phyloP scores from a whole-genome alignment of 148 eudicot genomes.

The Rhododendron ovatum region DNA sequence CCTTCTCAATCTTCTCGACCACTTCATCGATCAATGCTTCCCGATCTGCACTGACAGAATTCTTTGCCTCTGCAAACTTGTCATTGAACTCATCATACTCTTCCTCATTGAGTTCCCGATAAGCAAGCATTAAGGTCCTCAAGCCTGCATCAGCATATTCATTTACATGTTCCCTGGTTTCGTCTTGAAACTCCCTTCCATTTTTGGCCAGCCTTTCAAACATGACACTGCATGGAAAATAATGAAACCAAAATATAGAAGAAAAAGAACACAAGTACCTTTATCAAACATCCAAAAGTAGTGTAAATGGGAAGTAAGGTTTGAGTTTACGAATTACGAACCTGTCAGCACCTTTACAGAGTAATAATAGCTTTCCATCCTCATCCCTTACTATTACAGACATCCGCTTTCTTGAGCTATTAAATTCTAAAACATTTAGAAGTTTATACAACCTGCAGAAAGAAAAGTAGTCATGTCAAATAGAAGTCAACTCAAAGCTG shows the following conservation, averaged over 20 bases:
- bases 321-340: constrained; percentile 19
- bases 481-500: neutral
- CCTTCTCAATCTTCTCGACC: constrained; percentile 63
- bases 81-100: constrained; percentile 57
- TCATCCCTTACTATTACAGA: constrained; percentile 68
- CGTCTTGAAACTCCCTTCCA: constrained; percentile 60
- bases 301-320: neutral
- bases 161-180: constrained; percentile 74
- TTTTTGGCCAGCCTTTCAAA: constrained; percentile 68
- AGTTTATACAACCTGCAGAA: constrained; percentile 56
- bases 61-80: constrained; percentile 58
- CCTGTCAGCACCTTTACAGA: constrained; percentile 97
- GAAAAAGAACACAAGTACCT: neutral
- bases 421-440: constrained; percentile 72
- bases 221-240: constrained; percentile 60
- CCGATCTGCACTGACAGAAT: constrained; percentile 72
- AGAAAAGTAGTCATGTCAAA: neutral
- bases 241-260: neutral
- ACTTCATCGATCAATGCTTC: constrained; percentile 62
- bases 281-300: neutral
- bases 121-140: constrained; percentile 84
- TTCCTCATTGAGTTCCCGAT: constrained; percentile 62
- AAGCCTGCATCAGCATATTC: constrained; percentile 96
- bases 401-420: constrained; percentile 84
- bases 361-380: constrained; percentile 60